Evolutionary conservation across 179 eudicot species (phyloP), one percentile per base, ranked within the genome.

Genomic region (Beta macrorhiza): DNA sequence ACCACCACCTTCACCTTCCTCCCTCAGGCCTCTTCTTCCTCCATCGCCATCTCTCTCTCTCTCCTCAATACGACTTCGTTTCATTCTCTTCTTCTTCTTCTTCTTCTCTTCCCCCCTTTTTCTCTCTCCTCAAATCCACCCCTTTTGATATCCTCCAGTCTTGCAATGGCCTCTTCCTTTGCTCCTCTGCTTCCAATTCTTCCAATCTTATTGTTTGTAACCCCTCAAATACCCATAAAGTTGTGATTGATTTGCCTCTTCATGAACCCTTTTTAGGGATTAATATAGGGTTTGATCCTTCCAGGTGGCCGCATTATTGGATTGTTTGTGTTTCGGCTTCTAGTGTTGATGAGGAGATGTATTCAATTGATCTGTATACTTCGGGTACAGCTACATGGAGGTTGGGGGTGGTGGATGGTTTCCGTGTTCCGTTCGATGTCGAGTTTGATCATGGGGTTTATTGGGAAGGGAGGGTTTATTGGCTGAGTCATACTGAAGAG

Each of bases 401-500:
- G 65, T 37, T 58, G 1, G 4, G 25, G 7, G 79, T 64, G 4
- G 63, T 84, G 20, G 61, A 37, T 58, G 3, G 6, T 14, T 75
- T 62, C 55, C 49, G 59, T 2, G 84, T 63, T 3, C 90, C 90
- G 0, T 87, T 87, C 32, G 90, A 87, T 83, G 69, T 82, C 64
- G 90, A 85, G 14, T 86, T 82, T 12, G 84, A 82, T 37, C 82
- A 84, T 0, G 87, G 87, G 0, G 86, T 88, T 14, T 88, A 84
- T 8, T 86, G 90, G 64, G 73, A 75, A 11, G 79, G 85, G 19
- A 84, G 78, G 67, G 58, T 85, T 17, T 77, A 83, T 25, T 86
- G 90, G 90, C 72, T 88, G 0, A 88, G 90, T 58, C 90, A 85
- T 78, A 88, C 90, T 0, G 85, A 79, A 17, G 69, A 4, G 1